Percentiles rank a stretch among this genome's conserved stretches.
These are phyloP conservation scores for Sugiyamaella sp. DNA, from an alignment of 1,139 yeast genomes.

Conservation along the genomic window DNA sequence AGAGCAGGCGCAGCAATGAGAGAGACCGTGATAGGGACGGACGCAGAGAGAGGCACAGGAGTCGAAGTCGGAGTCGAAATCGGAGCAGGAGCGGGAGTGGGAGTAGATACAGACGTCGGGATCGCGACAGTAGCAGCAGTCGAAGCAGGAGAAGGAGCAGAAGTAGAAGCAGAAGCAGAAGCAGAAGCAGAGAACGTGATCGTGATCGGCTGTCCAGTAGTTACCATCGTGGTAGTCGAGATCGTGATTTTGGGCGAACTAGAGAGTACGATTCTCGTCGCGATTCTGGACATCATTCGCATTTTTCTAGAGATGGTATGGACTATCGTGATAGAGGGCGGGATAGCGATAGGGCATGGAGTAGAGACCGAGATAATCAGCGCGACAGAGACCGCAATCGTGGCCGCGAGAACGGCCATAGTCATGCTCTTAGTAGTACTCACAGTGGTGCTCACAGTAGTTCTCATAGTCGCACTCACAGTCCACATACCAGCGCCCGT, in stretches of 20 bases:
- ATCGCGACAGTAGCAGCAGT: not conserved
- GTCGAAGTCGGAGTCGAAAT: not conserved
- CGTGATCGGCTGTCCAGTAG: constrained; percentile 1
- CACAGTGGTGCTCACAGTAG: not conserved
- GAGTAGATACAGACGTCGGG: not conserved
- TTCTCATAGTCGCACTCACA: not conserved
- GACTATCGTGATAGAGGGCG: not conserved
- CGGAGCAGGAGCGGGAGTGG: not conserved
- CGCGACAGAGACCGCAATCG: constrained; percentile 15
- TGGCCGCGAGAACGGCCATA: constrained; percentile 1
- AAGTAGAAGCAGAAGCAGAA: not conserved
- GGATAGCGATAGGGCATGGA: not conserved
- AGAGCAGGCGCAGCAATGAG: too few relatives aligned
- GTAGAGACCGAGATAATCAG: not conserved
- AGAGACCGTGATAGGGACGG: constrained; percentile 5
- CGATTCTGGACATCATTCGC: not conserved
- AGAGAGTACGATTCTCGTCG: not conserved
- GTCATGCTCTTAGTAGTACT: not conserved
- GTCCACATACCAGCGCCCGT: not conserved
- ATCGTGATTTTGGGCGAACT: constrained; percentile 1
- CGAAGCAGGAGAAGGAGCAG: not conserved
- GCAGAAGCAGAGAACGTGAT: not conserved
- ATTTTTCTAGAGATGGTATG: not conserved
- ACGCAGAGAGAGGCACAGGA: not conserved
- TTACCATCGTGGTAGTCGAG: not conserved